These are phyloP conservation scores for Neoboletus magnificus DNA, from an alignment of 768 basidiomycete genomes.

Conservation along the genomic window DNA sequence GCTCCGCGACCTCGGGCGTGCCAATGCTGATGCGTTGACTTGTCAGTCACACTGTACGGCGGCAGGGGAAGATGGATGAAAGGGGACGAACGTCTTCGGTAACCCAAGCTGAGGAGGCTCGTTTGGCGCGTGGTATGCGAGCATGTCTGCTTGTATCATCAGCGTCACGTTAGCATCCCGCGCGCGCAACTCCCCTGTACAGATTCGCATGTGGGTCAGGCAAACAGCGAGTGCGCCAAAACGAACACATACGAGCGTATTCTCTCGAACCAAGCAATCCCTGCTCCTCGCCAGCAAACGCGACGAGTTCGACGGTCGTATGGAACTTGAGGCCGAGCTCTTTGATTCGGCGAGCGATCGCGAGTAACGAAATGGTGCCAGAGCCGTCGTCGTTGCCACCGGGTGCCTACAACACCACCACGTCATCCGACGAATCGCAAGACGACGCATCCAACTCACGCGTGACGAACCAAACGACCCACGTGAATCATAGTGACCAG, in stretches of 20 bases:
- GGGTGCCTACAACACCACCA: constrained; percentile 25
- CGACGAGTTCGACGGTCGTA: constrained; percentile 73
- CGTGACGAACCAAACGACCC: constrained; percentile 81
- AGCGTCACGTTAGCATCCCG: constrained; percentile 65
- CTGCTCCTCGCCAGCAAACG: constrained; percentile 92
- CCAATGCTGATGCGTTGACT: constrained; percentile 54
- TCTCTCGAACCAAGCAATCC: constrained; percentile 75
- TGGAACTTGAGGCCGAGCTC: constrained; percentile 66
- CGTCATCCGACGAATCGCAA: background rate
- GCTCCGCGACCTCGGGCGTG: constrained; percentile 68
- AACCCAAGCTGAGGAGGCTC: constrained; percentile 85
- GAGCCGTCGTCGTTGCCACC: constrained; percentile 65
- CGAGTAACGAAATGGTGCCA: constrained; percentile 69
- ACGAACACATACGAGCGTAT: constrained; percentile 66
- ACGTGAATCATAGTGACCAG: constrained; percentile 88
- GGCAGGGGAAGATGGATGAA: background rate
- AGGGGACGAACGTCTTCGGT: constrained; percentile 54
- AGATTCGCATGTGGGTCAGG: background rate
- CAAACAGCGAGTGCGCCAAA: background rate
- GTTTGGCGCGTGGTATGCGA: constrained; percentile 72
- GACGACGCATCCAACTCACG: constrained; percentile 14
- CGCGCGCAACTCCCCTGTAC: constrained; percentile 54
- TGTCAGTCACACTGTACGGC: background rate
- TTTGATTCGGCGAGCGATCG: constrained; percentile 73
- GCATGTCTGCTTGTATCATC: constrained; percentile 93